Base-by-base conservation (phyloP, 2,329 filamentous ascomycete species). In the Biscogniauxia mediterranea region DNA sequence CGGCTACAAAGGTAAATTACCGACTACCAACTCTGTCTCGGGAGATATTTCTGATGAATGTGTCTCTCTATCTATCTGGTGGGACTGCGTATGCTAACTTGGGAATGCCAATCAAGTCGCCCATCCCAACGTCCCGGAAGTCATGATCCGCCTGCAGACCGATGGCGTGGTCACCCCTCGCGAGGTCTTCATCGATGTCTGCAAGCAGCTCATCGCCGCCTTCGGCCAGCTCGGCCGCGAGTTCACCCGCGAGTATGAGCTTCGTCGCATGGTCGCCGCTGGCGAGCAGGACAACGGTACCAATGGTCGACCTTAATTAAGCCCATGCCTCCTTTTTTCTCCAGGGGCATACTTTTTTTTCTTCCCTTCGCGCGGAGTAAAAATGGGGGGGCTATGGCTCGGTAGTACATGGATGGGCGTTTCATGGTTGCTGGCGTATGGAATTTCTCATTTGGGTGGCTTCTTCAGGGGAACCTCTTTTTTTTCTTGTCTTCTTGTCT, bases 241-340 rank as follows among this genome's bases (percentile, higher is more conserved):
- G 73, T 97, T 98, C 75, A 96, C 91, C 20, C 93, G 94, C 72
- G 94, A 98, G 77, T 95, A 88, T 78, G 92, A 96, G 77, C 79
- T 96, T 69, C 88, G 92, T 71, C 93, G 93, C 78, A 94, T 96
- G 84, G 91, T 89, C 62, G 85, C 85, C 52, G 86, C 85, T 21
- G 85, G 85, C 56, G 85, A 88, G 64, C 81, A 85, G 70, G 81
- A 78, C 60, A 79, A 73, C 57, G 71, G 70, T 54, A 2, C 38
- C 15, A 46, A 46, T 11, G 72, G 72, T 38, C 68, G 65, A 42
- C 67, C 65, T 49, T 73, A 66, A 63, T 49, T 73, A 66, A 63
- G 52, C 7, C 26, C 54, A 42, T 49, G 54, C 56, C 19, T 60
- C 56, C 19, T 61, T 62, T 63, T 52, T 62, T 59, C 52, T 54